Evolutionary conservation across 2,329 filamentous ascomycete genomes (phyloP).

Genomic region (Myrmaecium sp.): DNA sequence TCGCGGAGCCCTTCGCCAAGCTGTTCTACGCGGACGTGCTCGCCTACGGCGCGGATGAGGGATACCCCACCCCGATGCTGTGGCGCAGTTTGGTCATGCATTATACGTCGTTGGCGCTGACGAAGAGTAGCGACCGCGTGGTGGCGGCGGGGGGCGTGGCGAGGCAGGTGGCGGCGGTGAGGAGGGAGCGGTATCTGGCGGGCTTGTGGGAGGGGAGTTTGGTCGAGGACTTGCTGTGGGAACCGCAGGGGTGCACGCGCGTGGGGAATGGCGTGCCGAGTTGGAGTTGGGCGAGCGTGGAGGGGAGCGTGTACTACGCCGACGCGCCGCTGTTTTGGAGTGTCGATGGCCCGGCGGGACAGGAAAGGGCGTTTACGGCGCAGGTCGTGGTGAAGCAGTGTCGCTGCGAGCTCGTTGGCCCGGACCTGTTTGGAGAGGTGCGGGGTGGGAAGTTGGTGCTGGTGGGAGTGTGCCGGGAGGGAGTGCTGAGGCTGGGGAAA

Average conservation of each 20-base stretch:
- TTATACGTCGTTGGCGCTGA: constrained; percentile 2
- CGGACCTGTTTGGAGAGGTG: too few species aligned
- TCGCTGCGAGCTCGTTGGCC: too few species aligned
- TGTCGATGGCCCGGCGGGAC: too few species aligned
- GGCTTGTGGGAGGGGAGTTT: constrained; percentile 2
- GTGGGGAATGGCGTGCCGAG: too few species aligned
- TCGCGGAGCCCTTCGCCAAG: constrained; percentile 2
- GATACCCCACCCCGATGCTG: background rate
- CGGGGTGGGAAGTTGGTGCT: too few species aligned
- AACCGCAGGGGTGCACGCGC: too few species aligned
- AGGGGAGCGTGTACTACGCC: background rate
- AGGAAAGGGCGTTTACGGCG: too few species aligned
- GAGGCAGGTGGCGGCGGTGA: background rate
- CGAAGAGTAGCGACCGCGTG: background rate
- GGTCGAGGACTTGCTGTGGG: constrained; percentile 2
- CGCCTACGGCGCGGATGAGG: background rate
- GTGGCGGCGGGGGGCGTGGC: constrained; percentile 1
- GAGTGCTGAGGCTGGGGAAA: too few species aligned
- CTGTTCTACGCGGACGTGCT: constrained; percentile 4
- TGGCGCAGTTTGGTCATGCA: constrained; percentile 2
- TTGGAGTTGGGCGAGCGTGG: constrained; percentile 1
- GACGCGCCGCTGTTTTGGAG: too few species aligned
- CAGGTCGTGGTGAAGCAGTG: too few species aligned
- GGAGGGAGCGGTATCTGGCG: constrained; percentile 1
- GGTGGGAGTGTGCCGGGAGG: too few species aligned